Conservation (phyloP, 1,284 basidiomycete species). For the Heliocybe sulcata region DNA sequence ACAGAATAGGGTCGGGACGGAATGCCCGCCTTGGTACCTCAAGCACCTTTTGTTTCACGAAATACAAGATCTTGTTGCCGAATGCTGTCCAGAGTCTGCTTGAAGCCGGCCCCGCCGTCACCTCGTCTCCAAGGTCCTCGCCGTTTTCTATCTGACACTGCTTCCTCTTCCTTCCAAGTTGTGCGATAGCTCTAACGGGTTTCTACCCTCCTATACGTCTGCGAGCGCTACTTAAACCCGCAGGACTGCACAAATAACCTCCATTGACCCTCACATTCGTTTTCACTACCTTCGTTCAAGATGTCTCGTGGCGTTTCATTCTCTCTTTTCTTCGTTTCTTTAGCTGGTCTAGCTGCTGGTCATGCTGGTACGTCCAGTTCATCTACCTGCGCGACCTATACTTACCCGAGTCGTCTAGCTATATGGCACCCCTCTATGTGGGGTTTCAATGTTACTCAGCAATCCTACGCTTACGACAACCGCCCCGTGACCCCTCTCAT, state of each 20-base stretch:
- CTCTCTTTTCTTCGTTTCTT: neutral
- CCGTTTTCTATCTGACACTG: neutral
- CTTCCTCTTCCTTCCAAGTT: too few species aligned
- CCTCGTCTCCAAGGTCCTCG: neutral
- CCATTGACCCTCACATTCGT: too few species aligned
- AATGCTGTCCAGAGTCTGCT: neutral
- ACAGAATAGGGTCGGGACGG: neutral
- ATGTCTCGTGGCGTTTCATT: too few species aligned
- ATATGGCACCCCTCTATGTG: slow-evolving; percentile 28
- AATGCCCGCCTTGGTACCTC: neutral
- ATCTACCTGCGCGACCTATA: neutral
- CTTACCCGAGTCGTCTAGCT: slow-evolving; percentile 12
- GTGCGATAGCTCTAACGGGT: too few species aligned
- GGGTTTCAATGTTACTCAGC: slow-evolving; percentile 51
- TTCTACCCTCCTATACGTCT: too few species aligned
- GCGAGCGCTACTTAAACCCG: too few species aligned
- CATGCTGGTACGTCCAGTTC: neutral
- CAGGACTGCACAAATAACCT: too few species aligned
- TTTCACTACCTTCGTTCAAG: too few species aligned
- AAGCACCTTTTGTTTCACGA: neutral
- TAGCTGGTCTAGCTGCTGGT: neutral
- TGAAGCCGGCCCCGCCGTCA: neutral
- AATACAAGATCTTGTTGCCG: neutral
- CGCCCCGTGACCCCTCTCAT: slow-evolving; percentile 47
- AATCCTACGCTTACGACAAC: slow-evolving; percentile 47